These are phyloP conservation scores for Hypericum androsaemum DNA, from an alignment of 345 rosid species.

Conservation along the genomic window DNA sequence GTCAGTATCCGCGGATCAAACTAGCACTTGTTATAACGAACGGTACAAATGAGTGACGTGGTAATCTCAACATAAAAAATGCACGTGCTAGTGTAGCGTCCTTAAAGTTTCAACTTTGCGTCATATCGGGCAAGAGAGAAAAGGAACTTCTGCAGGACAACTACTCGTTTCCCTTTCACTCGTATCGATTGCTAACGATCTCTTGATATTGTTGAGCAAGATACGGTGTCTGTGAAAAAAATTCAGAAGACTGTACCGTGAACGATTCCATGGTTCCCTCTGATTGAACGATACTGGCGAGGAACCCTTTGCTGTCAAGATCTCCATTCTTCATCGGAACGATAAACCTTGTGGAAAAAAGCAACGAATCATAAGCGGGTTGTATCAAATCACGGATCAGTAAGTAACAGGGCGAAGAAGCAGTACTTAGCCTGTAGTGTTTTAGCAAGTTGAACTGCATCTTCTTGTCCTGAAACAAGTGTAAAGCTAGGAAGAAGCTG, in stretches of 20 bases:
- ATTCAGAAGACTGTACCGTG: conserved; percentile 37
- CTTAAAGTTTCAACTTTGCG: no score
- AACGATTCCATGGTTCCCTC: conserved; percentile 82
- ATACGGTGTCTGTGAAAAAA: not conserved
- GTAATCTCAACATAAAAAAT: no score
- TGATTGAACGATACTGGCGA: conserved; percentile 40
- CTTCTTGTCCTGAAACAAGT: conserved; percentile 93
- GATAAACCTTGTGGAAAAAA: conserved; percentile 40
- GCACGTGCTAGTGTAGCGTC: no score
- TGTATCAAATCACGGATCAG: not conserved
- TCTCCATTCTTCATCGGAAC: conserved; percentile 91
- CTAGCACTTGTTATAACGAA: no score
- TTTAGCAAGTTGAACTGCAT: conserved; percentile 79
- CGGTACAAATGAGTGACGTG: no score
- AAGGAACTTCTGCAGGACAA: no score
- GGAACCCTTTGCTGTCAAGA: conserved; percentile 67
- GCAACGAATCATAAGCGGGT: not conserved
- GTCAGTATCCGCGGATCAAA: no score
- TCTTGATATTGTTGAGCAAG: no score
- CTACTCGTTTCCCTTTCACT: no score
- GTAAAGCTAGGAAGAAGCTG: conserved; percentile 86
- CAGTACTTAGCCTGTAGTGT: conserved; percentile 60
- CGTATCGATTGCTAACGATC: no score
- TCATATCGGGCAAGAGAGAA: no score
- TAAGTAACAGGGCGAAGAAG: conserved; percentile 1